A percentile compares a stretch with the other conserved stretches of the same genome.
These are phyloP conservation scores for Dillenia suffruticosa DNA, from an alignment of 164 flowering plant species.

Conservation along the genomic window DNA sequence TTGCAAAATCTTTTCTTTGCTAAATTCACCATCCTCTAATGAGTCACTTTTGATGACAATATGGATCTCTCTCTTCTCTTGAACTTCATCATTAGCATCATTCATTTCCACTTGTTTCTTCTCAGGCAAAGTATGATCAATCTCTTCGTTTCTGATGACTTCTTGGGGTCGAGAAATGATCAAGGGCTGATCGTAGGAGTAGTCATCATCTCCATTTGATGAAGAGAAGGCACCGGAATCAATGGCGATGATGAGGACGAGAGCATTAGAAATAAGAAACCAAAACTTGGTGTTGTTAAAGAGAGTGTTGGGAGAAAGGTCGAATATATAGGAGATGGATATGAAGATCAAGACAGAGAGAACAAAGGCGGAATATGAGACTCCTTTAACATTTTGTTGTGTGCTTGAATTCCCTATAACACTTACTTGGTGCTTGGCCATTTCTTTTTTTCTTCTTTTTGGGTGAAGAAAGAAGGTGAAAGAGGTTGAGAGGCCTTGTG, in stretches of 20 bases:
- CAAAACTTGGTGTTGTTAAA: constrained; percentile 49
- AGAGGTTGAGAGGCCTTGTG: neutral
- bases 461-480: neutral
- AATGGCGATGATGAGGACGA: constrained; percentile 50
- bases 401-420: constrained; percentile 5
- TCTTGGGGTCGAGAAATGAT: constrained; percentile 5
- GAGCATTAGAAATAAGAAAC: constrained; percentile 61
- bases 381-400: constrained; percentile 15
- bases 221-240: constrained; percentile 52
- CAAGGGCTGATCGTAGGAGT: constrained; percentile 26
- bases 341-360: constrained; percentile 26
- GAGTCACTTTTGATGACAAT: constrained; percentile 1
- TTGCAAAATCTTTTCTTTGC: neutral
- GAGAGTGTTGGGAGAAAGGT: constrained; percentile 36
- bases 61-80: neutral
- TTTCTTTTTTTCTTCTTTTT: constrained; percentile 8
- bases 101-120: neutral
- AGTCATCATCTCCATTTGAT: constrained; percentile 16
- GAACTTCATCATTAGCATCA: too few species aligned
- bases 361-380: constrained; percentile 34
- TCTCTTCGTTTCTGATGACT: constrained; percentile 1
- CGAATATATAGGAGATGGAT: constrained; percentile 28
- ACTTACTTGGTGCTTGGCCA: too few species aligned
- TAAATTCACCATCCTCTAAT: too few species aligned
- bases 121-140: neutral